These are phyloP conservation scores for Corinectria fuckeliana DNA, from an alignment of 2,329 filamentous ascomycete species.

Conservation along the genomic window DNA sequence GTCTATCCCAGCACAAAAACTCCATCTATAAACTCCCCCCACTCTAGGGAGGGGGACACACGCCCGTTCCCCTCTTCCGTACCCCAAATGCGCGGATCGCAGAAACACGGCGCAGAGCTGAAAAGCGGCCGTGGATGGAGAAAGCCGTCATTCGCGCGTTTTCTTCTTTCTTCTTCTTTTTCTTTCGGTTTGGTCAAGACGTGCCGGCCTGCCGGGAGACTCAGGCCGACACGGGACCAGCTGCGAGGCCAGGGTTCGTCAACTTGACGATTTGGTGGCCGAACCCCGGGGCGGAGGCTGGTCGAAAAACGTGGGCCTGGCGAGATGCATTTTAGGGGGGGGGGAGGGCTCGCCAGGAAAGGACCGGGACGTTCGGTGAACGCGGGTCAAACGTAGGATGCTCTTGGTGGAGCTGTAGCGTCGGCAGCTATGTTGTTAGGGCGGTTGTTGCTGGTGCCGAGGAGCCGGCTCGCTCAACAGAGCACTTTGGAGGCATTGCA, in stretches of 20 bases:
- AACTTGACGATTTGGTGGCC: background rate
- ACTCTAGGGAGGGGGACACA: background rate
- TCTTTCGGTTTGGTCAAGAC: background rate
- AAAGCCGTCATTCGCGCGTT: background rate
- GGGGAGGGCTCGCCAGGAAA: conserved; percentile 13
- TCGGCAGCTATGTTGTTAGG: background rate
- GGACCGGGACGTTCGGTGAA: conserved; percentile 4
- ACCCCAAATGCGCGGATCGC: too few relatives aligned
- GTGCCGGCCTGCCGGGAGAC: conserved; percentile 27
- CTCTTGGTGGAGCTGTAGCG: background rate
- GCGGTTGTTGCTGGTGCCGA: background rate
- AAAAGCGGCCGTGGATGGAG: background rate
- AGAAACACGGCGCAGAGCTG: background rate
- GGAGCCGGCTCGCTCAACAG: background rate
- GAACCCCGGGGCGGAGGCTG: background rate
- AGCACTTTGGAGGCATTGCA: background rate
- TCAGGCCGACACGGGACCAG: conserved; percentile 16
- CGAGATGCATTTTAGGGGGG: background rate
- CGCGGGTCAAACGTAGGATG: conserved; percentile 19
- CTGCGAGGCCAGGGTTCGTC: background rate
- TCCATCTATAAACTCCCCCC: background rate
- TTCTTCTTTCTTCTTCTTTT: background rate
- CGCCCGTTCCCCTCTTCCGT: too few relatives aligned
- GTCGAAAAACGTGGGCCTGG: conserved; percentile 21
- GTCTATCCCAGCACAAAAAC: background rate